Evolutionary conservation across 1,284 basidiomycete species (phyloP).

Genomic region (Phellinidium pouzarii): DNA sequence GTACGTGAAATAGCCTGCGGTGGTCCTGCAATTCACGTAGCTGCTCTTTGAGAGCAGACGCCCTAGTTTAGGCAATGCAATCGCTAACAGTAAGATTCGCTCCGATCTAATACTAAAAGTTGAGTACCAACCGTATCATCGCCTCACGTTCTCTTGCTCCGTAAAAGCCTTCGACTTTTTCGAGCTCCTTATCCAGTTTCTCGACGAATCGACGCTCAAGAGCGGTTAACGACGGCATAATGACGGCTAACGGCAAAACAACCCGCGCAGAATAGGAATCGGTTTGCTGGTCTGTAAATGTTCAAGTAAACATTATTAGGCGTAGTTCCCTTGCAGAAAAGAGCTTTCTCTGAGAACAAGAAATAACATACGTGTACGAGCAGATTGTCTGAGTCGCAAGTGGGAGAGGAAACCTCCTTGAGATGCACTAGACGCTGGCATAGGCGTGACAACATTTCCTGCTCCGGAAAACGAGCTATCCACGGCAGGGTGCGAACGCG

Average conservation of each 20-base stretch:
- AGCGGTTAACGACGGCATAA: conserved; percentile 7
- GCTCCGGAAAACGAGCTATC: background rate
- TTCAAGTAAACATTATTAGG: background rate
- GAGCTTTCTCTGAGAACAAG: background rate
- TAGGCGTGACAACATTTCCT: background rate
- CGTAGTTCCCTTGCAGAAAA: background rate
- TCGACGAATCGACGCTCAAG: conserved; percentile 63
- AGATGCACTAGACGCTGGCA: background rate
- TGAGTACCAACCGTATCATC: conserved; percentile 34
- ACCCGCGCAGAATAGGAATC: conserved; percentile 1
- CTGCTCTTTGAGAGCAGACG: conserved; percentile 54
- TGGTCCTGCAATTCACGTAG: conserved; percentile 72
- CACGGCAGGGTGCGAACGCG: conserved; percentile 1
- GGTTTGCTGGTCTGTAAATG: background rate
- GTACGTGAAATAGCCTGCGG: conserved; percentile 14
- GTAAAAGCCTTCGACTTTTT: conserved; percentile 84
- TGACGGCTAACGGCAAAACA: conserved; percentile 5
- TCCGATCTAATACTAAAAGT: too few species aligned
- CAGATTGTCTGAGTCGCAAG: conserved; percentile 9
- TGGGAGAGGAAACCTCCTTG: conserved; percentile 11
- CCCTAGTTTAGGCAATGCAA: background rate
- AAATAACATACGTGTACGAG: conserved; percentile 1
- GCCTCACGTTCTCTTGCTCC: conserved; percentile 66
- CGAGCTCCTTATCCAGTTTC: conserved; percentile 66
- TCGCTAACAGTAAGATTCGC: background rate